A percentile compares a stretch with the other conserved stretches of the same genome.
Conservation (phyloP, 2,329 filamentous ascomycete genomes). For the Hortaea werneckii region DNA sequence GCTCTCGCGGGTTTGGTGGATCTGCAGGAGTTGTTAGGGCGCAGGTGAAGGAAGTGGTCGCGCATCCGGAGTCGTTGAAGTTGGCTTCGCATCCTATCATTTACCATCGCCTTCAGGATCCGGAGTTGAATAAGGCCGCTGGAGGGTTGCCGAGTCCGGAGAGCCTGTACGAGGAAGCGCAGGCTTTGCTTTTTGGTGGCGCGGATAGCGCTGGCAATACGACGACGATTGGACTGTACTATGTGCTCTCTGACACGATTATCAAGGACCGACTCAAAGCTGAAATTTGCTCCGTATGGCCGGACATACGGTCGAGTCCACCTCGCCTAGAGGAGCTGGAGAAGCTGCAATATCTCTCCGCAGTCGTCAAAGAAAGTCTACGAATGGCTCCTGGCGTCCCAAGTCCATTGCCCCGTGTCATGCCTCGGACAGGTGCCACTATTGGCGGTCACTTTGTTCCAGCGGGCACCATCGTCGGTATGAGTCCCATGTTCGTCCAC, state of each 20-base stretch:
- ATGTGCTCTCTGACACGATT: conserved; percentile 28
- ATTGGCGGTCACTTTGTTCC: background rate
- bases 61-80: conserved; percentile 10
- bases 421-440: conserved; percentile 3
- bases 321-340: background rate
- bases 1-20: too few relatives aligned
- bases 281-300: conserved; percentile 24
- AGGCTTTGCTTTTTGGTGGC: conserved; percentile 38
- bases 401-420: conserved; percentile 39
- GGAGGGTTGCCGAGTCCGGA: conserved; percentile 20
- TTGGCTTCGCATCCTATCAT: conserved; percentile 28
- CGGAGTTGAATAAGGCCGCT: conserved; percentile 23
- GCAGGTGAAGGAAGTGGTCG: too few relatives aligned
- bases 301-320: background rate
- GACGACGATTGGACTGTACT: conserved; percentile 32
- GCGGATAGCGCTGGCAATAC: conserved; percentile 36
- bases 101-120: conserved; percentile 27
- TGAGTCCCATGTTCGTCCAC: conserved; percentile 33
- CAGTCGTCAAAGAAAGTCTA: conserved; percentile 66
- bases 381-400: conserved; percentile 46
- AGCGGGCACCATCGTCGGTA: conserved; percentile 28
- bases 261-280: conserved; percentile 26
- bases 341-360: conserved; percentile 53
- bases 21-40: too few relatives aligned
- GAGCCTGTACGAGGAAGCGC: conserved; percentile 35